Conservation (phyloP, 164 flowering plant species). For the Buxus sempervirens region DNA sequence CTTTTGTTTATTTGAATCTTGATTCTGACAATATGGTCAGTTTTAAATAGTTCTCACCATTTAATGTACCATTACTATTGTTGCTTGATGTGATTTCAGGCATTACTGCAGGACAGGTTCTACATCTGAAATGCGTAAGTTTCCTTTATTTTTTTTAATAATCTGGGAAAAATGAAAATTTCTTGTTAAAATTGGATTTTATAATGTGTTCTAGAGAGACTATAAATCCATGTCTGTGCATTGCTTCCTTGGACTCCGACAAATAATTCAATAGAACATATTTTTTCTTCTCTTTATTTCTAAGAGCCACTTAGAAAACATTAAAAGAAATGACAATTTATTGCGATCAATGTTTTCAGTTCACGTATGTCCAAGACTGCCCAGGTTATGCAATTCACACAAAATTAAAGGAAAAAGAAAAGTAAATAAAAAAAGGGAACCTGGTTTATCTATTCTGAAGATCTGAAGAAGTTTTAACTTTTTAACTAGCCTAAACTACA, state of each 20-base stretch:
- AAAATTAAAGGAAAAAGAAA: no score
- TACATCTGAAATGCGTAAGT: slow-evolving; percentile 52
- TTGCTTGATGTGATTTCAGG: slow-evolving; percentile 33
- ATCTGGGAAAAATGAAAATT: neutral
- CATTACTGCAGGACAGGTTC: slow-evolving; percentile 78
- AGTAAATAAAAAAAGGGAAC: no score
- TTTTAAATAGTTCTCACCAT: slow-evolving; percentile 2
- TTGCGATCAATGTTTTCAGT: no score
- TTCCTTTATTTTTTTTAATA: neutral
- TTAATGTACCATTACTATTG: slow-evolving; percentile 5
- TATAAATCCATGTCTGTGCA: neutral
- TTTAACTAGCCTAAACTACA: no score
- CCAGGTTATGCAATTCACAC: no score
- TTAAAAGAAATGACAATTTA: no score
- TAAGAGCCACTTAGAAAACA: no score
- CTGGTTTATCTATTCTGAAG: no score
- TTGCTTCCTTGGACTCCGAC: neutral
- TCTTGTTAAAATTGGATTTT: neutral
- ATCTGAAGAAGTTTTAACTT: no score
- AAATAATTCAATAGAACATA: no score
- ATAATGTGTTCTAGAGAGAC: neutral
- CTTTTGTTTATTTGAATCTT: neutral
- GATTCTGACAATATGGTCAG: neutral
- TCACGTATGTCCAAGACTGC: no score
- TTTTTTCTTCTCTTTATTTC: no score